These are phyloP conservation scores for Aureobasidium sp. DNA, from an alignment of 2,329 filamentous ascomycete species.

Conservation along the genomic window DNA sequence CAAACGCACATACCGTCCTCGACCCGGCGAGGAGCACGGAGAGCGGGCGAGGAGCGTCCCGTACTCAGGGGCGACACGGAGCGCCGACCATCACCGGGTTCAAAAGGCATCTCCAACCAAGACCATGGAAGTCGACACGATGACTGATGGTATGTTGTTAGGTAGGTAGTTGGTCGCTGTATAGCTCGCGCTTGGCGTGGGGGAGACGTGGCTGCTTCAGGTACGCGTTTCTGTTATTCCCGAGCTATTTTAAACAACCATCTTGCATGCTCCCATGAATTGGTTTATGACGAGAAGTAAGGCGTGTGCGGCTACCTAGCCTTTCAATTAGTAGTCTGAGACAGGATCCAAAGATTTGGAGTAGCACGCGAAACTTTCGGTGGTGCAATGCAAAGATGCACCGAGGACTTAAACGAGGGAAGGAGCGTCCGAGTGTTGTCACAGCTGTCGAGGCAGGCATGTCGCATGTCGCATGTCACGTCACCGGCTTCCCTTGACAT, in stretches of 20 bases:
- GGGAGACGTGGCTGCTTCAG: conserved; percentile 14
- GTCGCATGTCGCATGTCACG: neutral
- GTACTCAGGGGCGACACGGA: conserved; percentile 69
- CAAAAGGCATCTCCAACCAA: conserved; percentile 48
- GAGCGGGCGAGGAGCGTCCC: conserved; percentile 68
- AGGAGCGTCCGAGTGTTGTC: neutral
- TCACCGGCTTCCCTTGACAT: neutral
- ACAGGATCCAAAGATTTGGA: neutral
- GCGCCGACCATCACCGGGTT: conserved; percentile 49
- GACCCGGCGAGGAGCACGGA: conserved; percentile 68
- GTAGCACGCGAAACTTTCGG: neutral
- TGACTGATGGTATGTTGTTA: neutral
- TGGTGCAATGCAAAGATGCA: neutral
- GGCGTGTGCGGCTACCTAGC: too few species aligned
- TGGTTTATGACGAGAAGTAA: too few species aligned
- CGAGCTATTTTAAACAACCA: neutral
- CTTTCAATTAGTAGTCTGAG: neutral
- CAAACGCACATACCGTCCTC: conserved; percentile 59
- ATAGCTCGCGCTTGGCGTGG: conserved; percentile 13
- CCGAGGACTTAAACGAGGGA: neutral
- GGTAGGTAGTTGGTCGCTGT: neutral
- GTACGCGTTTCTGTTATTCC: neutral
- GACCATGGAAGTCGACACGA: neutral
- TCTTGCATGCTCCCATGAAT: neutral
- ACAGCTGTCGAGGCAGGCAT: neutral